Percentiles rank a stretch among this genome's conserved stretches.
Evolutionary conservation across 2,329 filamentous ascomycete genomes (phyloP).

Genomic region (Fusarium bulbicola): DNA sequence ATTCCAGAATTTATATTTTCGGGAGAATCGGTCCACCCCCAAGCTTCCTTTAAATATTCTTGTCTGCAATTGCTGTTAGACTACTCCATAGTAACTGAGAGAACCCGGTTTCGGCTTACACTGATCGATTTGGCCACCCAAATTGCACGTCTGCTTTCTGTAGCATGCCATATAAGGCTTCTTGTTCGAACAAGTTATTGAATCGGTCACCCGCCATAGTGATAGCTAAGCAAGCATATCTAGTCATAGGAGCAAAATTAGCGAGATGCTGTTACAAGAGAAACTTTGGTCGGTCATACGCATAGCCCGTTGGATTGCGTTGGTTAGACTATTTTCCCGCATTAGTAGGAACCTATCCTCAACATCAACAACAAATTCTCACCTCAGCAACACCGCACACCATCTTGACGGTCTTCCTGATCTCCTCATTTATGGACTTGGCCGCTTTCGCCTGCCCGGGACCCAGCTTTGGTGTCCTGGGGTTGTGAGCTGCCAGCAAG

Average conservation of each 20-base stretch:
- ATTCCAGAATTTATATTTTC: constrained; percentile 23
- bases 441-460: constrained; percentile 40
- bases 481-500: constrained; percentile 43
- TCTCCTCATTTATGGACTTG: constrained; percentile 40
- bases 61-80: constrained; percentile 21
- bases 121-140: constrained; percentile 43
- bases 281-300: constrained; percentile 13
- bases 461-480: constrained; percentile 39
- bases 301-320: constrained; percentile 32
- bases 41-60: constrained; percentile 37
- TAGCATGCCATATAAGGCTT: constrained; percentile 49
- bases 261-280: accelerated
- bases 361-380: neutral
- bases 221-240: constrained; percentile 43
- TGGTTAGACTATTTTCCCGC: constrained; percentile 29
- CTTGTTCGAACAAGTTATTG: constrained; percentile 47
- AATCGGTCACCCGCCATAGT: constrained; percentile 52
- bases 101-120: constrained; percentile 22
- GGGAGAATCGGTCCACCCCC: constrained; percentile 39
- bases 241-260: constrained; percentile 4
- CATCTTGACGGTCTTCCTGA: constrained; percentile 41
- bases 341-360: neutral
- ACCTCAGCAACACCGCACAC: constrained; percentile 45
- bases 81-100: too few species aligned
- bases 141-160: constrained; percentile 43